Conservation (phyloP, 2,329 filamentous ascomycete genomes). For the Fusarium stilboides region DNA sequence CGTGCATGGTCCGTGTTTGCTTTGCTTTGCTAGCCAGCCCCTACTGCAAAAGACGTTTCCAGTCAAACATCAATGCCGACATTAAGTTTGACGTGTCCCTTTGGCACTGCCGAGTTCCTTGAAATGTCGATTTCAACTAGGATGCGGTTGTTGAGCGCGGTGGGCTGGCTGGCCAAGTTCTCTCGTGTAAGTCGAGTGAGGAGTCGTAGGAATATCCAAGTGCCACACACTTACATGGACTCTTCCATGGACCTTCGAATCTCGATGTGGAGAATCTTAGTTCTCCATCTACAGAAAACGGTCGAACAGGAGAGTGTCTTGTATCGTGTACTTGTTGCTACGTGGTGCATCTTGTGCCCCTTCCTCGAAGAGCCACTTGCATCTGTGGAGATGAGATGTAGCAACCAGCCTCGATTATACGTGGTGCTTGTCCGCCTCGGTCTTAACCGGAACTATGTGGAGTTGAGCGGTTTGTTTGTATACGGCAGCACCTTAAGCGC, state of each 20-base stretch:
- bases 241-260: slow-evolving; percentile 29
- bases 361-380: slow-evolving; percentile 11
- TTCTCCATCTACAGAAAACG: slow-evolving; percentile 12
- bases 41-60: slow-evolving; percentile 29
- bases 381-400: slow-evolving; percentile 33
- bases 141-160: slow-evolving; percentile 13
- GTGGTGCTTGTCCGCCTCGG: slow-evolving; percentile 27
- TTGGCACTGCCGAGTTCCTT: slow-evolving; percentile 11
- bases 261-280: slow-evolving; percentile 28
- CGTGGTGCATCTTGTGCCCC: neutral
- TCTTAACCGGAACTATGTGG: slow-evolving; percentile 27
- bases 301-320: slow-evolving; percentile 5
- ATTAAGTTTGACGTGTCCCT: slow-evolving; percentile 17
- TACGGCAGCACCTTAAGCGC: slow-evolving; percentile 22
- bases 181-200: slow-evolving; percentile 28
- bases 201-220: slow-evolving; percentile 7
- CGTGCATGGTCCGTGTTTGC: slow-evolving; percentile 18
- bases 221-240: slow-evolving; percentile 19
- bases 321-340: slow-evolving; percentile 37
- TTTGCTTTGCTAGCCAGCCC: slow-evolving; percentile 27
- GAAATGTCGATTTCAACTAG: slow-evolving; percentile 6
- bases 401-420: slow-evolving; percentile 26
- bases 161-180: slow-evolving; percentile 16
- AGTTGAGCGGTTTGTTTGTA: slow-evolving; percentile 42
- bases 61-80: slow-evolving; percentile 38